Base-by-base conservation (phyloP, 2,329 filamentous ascomycete genomes). In the Pestalotiopsis sp. region DNA sequence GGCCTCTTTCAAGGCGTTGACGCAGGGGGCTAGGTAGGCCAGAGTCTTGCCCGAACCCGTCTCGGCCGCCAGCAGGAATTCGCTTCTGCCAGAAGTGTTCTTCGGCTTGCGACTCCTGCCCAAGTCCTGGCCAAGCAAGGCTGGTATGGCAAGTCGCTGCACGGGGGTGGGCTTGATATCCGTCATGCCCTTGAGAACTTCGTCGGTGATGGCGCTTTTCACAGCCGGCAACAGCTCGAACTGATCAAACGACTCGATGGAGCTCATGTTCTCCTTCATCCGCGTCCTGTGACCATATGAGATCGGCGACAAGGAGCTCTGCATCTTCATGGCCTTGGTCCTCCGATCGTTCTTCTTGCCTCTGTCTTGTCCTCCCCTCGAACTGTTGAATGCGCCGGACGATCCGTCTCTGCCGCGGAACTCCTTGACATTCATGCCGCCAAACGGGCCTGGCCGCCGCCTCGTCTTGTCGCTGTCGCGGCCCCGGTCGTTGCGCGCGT, bases 21-120 rank as follows among this genome's bases (percentile, higher is more conserved):
- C 85, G 17, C 91, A 87, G 0, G 96, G 97, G 4, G 98, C 81
- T 4, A 98, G 84, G 77, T 99, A 99, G 9, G 96, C 94, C 70
- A 99, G 84, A 1, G 96, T 99, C 84, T 99, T 99, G 70, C 96
- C 96, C 0, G 96, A 98, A 13, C 96, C 96, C 0, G 96, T 99
- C 84, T 99, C 96, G 12, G 96, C 96, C 4, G 96, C 96, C 64
- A 99, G 85, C 13, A 99, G 86, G 77, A 93, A 98, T 81, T 84
- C 87, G 69, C 82, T 80, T 72, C 76, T 86, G 68, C 74, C 76
- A 2, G 78, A 67, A 4, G 70, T 72, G 49, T 75, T 72, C 56
- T 77, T 79, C 69, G 76, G 75, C 74, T 76, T 75, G 70, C 68
- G 71, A 61, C 73, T 79, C 66, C 78, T 80, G 5, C 81, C 80